Evolutionary conservation across 768 basidiomycete genomes (phyloP).

Genomic region (Cantharellus anzutake): DNA sequence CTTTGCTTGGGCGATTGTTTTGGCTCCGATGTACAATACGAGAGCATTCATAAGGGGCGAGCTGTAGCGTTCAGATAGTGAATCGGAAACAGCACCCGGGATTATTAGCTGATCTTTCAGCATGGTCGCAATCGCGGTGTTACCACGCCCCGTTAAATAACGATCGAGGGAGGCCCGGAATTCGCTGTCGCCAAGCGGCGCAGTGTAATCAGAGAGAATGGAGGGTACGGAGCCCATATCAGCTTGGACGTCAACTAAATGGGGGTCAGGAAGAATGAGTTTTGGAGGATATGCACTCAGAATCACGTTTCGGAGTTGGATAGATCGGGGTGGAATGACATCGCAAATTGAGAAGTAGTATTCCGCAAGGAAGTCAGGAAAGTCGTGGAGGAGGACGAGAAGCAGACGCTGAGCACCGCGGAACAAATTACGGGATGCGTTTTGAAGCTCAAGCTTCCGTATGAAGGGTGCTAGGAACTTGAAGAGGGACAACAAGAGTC

Average conservation of each 20-base stretch:
- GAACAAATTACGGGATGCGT: slow-evolving; percentile 72
- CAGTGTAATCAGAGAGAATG: slow-evolving; percentile 79
- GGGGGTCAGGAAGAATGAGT: slow-evolving; percentile 68
- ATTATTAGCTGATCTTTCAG: slow-evolving; percentile 41
- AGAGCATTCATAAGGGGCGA: slow-evolving; percentile 79
- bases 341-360: slow-evolving; percentile 95
- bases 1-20: slow-evolving; percentile 77
- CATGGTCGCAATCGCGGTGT: slow-evolving; percentile 49
- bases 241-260: slow-evolving; percentile 53
- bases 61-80: slow-evolving; percentile 51
- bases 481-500: slow-evolving; percentile 80
- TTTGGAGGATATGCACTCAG: slow-evolving; percentile 84
- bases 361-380: slow-evolving; percentile 94
- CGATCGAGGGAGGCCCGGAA: slow-evolving; percentile 67
- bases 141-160: slow-evolving; percentile 60
- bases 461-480: slow-evolving; percentile 89
- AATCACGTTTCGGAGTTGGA: slow-evolving; percentile 92
- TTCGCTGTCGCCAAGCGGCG: slow-evolving; percentile 62
- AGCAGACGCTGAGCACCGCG: slow-evolving; percentile 78
- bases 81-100: slow-evolving; percentile 24
- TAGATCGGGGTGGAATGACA: slow-evolving; percentile 77
- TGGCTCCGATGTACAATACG: slow-evolving; percentile 92
- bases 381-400: slow-evolving; percentile 91
- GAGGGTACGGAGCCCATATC: slow-evolving; percentile 87
- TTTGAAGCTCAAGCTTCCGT: slow-evolving; percentile 58